A percentile compares a stretch with the other conserved stretches of the same genome.
These are phyloP conservation scores for Candolleomyces aberdarensis DNA, from an alignment of 768 basidiomycete genomes.

Conservation along the genomic window DNA sequence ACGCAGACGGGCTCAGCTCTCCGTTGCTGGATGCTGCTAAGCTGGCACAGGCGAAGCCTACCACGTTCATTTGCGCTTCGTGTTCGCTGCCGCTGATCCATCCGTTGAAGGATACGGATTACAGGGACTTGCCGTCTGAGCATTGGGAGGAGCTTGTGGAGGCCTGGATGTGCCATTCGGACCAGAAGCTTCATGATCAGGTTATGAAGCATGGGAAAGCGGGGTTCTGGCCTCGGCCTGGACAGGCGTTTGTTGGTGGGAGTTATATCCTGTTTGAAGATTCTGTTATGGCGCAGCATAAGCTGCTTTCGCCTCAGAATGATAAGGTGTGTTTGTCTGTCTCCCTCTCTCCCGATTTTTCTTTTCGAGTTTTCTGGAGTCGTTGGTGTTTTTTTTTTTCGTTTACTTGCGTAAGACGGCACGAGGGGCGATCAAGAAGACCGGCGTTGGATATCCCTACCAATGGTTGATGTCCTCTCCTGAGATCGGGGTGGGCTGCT, in stretches of 20 bases:
- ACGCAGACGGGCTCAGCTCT: slow-evolving; percentile 25
- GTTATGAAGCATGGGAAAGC: slow-evolving; percentile 53
- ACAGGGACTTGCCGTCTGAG: slow-evolving; percentile 89
- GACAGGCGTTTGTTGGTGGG: slow-evolving; percentile 83
- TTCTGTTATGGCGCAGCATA: slow-evolving; percentile 48
- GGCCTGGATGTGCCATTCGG: slow-evolving; percentile 96
- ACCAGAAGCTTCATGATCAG: slow-evolving; percentile 77
- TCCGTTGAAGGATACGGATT: slow-evolving; percentile 34
- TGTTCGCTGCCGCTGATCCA: slow-evolving; percentile 78
- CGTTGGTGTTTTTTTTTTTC: slow-evolving; percentile 7
- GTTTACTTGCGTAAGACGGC: slow-evolving; percentile 8
- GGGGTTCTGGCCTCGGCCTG: slow-evolving; percentile 76
- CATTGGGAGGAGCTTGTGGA: slow-evolving; percentile 98
- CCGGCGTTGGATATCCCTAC: slow-evolving; percentile 61
- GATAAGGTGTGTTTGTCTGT: slow-evolving; percentile 50
- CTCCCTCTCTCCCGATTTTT: slow-evolving; percentile 6
- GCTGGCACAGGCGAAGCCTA: slow-evolving; percentile 50
- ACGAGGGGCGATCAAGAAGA: slow-evolving; percentile 85
- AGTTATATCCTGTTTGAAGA: slow-evolving; percentile 83
- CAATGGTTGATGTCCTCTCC: slow-evolving; percentile 44
- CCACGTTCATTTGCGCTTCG: slow-evolving; percentile 71
- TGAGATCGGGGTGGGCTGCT: slow-evolving; percentile 10
- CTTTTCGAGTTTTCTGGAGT: neutral
- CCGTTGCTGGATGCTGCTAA: slow-evolving; percentile 72
- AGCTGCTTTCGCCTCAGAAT: slow-evolving; percentile 44